Conservation (phyloP, 176 grass and related monocot genomes). For the Ampelocalamus luodianensis region DNA sequence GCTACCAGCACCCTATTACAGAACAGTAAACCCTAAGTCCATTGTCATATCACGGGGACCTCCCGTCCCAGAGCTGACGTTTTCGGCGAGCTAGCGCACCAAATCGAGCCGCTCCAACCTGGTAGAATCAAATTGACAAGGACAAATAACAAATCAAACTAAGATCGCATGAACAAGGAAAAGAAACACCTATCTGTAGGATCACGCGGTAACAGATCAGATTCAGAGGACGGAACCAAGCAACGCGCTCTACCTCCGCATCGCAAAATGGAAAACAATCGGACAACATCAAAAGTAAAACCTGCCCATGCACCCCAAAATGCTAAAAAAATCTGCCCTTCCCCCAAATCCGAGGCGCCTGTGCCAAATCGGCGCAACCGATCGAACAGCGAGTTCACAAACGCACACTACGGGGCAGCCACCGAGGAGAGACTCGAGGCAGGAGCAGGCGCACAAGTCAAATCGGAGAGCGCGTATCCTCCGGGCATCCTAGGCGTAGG, state of each 20-base stretch:
- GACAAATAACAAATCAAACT: not conserved
- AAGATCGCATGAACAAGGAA: conserved; percentile 16
- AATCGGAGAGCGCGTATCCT: not conserved
- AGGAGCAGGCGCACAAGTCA: not conserved
- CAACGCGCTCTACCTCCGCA: not conserved
- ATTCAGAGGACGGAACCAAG: not conserved
- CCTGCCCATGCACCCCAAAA: not conserved
- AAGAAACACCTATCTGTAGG: not conserved
- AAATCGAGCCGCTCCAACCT: conserved; percentile 35
- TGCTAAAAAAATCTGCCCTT: not conserved
- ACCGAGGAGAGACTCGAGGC: not conserved
- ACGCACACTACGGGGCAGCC: not conserved
- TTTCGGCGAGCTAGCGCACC: not conserved
- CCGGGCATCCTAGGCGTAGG: not conserved
- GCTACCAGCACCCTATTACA: not conserved
- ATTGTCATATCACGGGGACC: not conserved
- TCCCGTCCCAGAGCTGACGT: not conserved
- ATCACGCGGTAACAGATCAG: conserved; percentile 21
- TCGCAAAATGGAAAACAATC: not conserved
- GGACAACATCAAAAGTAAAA: not conserved
- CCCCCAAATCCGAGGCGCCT: not conserved
- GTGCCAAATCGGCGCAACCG: not conserved
- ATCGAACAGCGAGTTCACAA: not conserved
- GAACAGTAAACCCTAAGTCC: conserved; percentile 48
- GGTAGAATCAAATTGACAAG: conserved; percentile 8